Percentiles rank a stretch among this genome's conserved stretches.
These are phyloP conservation scores for Biscogniauxia marginata DNA, from an alignment of 2,329 filamentous ascomycete genomes.

Conservation along the genomic window DNA sequence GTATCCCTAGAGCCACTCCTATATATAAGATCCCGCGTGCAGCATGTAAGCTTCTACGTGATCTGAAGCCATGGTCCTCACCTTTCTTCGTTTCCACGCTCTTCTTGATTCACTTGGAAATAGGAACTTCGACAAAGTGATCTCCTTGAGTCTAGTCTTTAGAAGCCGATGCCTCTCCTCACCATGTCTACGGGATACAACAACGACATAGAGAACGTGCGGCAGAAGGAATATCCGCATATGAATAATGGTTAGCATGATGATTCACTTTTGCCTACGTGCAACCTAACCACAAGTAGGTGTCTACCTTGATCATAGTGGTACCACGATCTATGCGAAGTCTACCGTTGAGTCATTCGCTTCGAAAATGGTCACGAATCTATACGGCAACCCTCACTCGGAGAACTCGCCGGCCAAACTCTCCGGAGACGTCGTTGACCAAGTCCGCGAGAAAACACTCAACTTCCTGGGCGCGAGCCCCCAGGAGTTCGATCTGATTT, in stretches of 20 bases:
- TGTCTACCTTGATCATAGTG: constrained; percentile 59
- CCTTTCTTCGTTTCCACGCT: not conserved
- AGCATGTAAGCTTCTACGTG: not conserved
- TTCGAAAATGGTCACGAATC: constrained; percentile 50
- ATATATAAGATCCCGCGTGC: not conserved
- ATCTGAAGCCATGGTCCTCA: not conserved
- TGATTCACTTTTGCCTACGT: not conserved
- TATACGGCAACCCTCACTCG: constrained; percentile 71
- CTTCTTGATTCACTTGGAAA: not conserved
- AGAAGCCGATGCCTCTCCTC: constrained; percentile 18
- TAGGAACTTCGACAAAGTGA: not conserved
- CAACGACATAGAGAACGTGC: constrained; percentile 36
- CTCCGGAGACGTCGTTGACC: constrained; percentile 57
- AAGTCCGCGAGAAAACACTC: constrained; percentile 52
- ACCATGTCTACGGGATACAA: constrained; percentile 30
- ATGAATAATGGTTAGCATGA: constrained; percentile 39
- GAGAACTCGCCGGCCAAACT: constrained; percentile 58
- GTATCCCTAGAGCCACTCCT: not conserved
- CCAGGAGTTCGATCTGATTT: constrained; percentile 64
- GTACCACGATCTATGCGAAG: constrained; percentile 56
- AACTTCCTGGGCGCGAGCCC: constrained; percentile 59
- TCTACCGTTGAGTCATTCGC: constrained; percentile 57
- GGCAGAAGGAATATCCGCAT: constrained; percentile 41
- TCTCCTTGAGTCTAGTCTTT: not conserved
- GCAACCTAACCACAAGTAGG: constrained; percentile 26